phyloP scores from a whole-genome alignment of 139 green algal species.

The Tetradesmus lagerheimii region DNA sequence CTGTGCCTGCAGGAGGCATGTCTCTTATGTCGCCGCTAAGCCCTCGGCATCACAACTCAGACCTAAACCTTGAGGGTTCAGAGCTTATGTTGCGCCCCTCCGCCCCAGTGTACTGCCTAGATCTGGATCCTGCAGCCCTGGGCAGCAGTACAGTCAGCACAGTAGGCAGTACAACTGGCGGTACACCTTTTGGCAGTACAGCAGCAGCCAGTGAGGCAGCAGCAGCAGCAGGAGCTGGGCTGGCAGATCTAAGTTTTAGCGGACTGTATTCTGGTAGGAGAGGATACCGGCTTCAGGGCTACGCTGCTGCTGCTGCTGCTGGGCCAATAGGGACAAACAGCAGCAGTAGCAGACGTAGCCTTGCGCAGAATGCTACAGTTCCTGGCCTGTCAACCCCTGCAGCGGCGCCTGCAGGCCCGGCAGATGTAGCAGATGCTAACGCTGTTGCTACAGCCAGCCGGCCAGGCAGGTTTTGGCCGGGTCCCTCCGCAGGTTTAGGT shows the following conservation, averaged over 20 bases:
- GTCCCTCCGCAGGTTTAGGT: background rate
- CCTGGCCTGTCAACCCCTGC: background rate
- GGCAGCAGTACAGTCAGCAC: background rate
- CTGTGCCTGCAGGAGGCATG: background rate
- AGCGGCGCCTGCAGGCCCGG: background rate
- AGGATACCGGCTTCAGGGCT: background rate
- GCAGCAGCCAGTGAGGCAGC: background rate
- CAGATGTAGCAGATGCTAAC: background rate
- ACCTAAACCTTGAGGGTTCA: constrained; percentile 33
- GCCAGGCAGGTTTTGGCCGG: background rate
- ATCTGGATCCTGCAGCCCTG: constrained; percentile 49
- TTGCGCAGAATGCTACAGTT: constrained; percentile 15
- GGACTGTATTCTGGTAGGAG: background rate
- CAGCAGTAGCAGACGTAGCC: constrained; percentile 1
- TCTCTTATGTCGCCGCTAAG: background rate
- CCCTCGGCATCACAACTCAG: background rate
- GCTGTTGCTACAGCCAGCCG: background rate
- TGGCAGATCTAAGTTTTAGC: background rate
- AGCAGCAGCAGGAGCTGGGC: background rate
- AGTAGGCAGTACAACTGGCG: background rate
- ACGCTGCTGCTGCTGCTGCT: no score
- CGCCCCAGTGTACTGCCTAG: constrained; percentile 47
- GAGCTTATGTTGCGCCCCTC: constrained; percentile 48
- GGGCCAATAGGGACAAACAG: background rate
- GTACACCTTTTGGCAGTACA: background rate